Percentiles rank a stretch among this genome's conserved stretches.
Evolutionary conservation across 2,329 filamentous ascomycete species (phyloP).

Genomic region (Elsinoe fawcettii): DNA sequence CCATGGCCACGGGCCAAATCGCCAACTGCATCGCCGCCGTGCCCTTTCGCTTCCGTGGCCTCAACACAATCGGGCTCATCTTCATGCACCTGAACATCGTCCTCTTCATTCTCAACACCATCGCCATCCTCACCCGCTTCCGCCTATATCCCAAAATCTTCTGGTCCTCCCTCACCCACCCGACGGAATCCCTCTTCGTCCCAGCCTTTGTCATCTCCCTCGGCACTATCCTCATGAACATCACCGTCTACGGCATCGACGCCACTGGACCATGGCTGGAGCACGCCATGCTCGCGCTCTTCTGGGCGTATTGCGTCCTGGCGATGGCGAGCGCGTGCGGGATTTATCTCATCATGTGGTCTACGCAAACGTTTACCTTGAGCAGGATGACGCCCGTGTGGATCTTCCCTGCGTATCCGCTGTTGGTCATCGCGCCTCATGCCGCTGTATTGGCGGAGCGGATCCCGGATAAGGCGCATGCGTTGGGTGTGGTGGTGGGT

Average conservation of each 20-base stretch:
- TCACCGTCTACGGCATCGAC: constrained; percentile 61
- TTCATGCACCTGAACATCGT: constrained; percentile 44
- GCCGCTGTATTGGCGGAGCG: constrained; percentile 52
- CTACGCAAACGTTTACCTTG: constrained; percentile 60
- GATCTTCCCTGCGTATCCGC: constrained; percentile 79
- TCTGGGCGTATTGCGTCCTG: constrained; percentile 65
- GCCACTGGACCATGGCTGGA: constrained; percentile 50
- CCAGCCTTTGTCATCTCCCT: constrained; percentile 61
- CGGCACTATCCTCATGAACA: constrained; percentile 56
- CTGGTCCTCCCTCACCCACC: constrained; percentile 63
- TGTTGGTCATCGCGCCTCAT: constrained; percentile 68
- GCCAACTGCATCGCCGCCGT: constrained; percentile 51
- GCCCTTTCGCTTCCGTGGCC: constrained; percentile 36
- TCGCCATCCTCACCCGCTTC: constrained; percentile 61
- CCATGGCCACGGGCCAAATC: constrained; percentile 54
- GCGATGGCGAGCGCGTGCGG: constrained; percentile 60
- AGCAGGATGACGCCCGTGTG: constrained; percentile 80
- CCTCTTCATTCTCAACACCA: constrained; percentile 64
- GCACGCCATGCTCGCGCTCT: constrained; percentile 55
- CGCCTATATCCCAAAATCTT: constrained; percentile 63
- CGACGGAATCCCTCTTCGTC: constrained; percentile 70
- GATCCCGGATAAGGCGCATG: constrained; percentile 32
- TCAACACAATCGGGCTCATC: constrained; percentile 42
- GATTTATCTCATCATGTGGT: constrained; percentile 68
- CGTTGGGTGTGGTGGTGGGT: constrained; percentile 51